Conservation (phyloP, 768 basidiomycete genomes). For the Mrakia blollopis region DNA sequence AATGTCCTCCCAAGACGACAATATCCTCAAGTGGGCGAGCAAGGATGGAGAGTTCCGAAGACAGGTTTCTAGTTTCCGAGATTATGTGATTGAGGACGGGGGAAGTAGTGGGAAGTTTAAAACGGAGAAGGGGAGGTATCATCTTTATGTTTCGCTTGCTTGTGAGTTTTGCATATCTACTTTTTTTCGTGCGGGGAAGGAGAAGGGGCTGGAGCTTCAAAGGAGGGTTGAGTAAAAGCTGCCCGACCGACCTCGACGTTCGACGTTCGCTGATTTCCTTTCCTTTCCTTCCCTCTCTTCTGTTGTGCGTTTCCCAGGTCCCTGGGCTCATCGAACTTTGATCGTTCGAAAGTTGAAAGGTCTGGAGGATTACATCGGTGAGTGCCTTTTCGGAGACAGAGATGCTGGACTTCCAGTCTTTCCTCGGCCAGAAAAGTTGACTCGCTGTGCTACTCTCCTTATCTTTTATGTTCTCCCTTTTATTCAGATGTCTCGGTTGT, state of each 20-base stretch:
- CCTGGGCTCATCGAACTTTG: conserved; percentile 74
- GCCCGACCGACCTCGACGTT: too few species aligned
- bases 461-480: not conserved
- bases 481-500: conserved; percentile 67
- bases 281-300: conserved; percentile 46
- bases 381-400: too few species aligned
- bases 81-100: conserved; percentile 55
- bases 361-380: conserved; percentile 74
- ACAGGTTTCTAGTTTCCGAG: conserved; percentile 53
- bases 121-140: conserved; percentile 45
- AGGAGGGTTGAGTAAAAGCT: too few species aligned
- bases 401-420: too few species aligned
- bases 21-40: conserved; percentile 30
- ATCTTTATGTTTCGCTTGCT: conserved; percentile 45
- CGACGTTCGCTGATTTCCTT: not conserved
- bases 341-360: conserved; percentile 90
- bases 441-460: not conserved
- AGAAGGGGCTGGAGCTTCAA: too few species aligned
- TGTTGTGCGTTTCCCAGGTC: conserved; percentile 75
- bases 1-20: conserved; percentile 2
- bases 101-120: conserved; percentile 60
- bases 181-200: not conserved
- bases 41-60: conserved; percentile 22
- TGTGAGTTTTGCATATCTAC: conserved; percentile 7
- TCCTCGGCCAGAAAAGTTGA: not conserved